Evolutionary conservation across 2,329 filamentous ascomycete species (phyloP).

Genomic region (Sodiomyces alkalinus): DNA sequence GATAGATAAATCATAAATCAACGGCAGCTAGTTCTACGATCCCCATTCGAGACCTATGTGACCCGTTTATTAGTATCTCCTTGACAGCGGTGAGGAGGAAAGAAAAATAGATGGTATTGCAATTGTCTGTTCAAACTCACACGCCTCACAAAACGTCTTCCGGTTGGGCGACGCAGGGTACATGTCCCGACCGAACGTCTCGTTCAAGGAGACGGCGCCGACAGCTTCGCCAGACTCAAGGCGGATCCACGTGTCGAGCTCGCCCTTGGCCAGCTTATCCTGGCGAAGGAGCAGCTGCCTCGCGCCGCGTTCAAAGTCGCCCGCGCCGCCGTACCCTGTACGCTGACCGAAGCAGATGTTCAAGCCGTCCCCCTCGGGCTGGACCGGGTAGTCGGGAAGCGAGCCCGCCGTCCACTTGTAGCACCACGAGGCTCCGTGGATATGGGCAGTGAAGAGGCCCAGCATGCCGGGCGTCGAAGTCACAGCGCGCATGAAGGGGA

Average conservation of each 20-base stretch:
- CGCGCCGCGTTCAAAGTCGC: conserved; percentile 45
- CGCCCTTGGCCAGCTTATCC: conserved; percentile 19
- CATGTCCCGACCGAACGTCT: conserved; percentile 39
- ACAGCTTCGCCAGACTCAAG: conserved; percentile 39
- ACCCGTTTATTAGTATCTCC: too few species aligned
- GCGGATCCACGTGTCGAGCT: conserved; percentile 44
- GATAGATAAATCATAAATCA: too few species aligned
- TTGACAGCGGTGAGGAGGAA: too few species aligned
- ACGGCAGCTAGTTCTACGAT: too few species aligned
- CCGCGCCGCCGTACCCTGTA: conserved; percentile 56
- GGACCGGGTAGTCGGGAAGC: conserved; percentile 39
- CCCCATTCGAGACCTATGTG: too few species aligned
- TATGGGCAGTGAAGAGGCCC: conserved; percentile 48
- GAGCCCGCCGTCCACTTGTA: conserved; percentile 29
- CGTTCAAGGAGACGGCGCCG: conserved; percentile 38
- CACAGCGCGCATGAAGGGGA: conserved; percentile 47
- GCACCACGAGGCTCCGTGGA: conserved; percentile 49
- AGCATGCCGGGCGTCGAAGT: conserved; percentile 37
- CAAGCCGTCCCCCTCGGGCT: conserved; percentile 26
- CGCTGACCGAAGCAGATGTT: conserved; percentile 47
- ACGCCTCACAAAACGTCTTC: conserved; percentile 11
- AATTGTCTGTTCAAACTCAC: too few species aligned
- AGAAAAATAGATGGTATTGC: too few species aligned
- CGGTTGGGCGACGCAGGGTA: conserved; percentile 31
- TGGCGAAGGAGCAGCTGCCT: conserved; percentile 37